Evolutionary conservation across 1,284 basidiomycete species (phyloP).

Genomic region (Blastosporella zonata): DNA sequence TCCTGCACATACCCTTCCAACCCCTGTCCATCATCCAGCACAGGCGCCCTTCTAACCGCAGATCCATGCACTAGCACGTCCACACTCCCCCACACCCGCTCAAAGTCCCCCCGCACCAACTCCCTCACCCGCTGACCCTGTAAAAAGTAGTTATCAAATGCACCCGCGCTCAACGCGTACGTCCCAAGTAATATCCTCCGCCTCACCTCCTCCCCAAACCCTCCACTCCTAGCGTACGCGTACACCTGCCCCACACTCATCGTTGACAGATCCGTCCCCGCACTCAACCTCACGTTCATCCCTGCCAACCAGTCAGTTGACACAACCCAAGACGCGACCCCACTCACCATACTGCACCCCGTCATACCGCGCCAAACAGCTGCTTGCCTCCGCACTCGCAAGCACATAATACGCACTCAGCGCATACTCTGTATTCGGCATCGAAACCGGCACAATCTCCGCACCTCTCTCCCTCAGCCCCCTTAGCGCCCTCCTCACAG

Average conservation of each 20-base stretch:
- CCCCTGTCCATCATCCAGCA: slow-evolving; percentile 33
- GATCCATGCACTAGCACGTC: slow-evolving; percentile 88
- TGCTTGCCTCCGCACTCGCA: slow-evolving; percentile 92
- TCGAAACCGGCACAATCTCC: slow-evolving; percentile 66
- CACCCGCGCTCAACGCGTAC: slow-evolving; percentile 88
- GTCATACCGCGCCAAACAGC: slow-evolving; percentile 89
- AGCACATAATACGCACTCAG: slow-evolving; percentile 95
- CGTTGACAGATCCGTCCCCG: slow-evolving; percentile 41
- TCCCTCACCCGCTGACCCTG: slow-evolving; percentile 84
- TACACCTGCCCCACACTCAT: slow-evolving; percentile 44
- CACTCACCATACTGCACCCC: slow-evolving; percentile 70
- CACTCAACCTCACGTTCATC: slow-evolving; percentile 41
- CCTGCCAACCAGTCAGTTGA: slow-evolving; percentile 36
- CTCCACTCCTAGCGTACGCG: slow-evolving; percentile 56
- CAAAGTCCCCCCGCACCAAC: slow-evolving; percentile 73
- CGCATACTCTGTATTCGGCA: slow-evolving; percentile 77
- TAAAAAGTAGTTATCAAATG: slow-evolving; percentile 95
- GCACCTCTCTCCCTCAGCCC: slow-evolving; percentile 64
- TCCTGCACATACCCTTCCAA: slow-evolving; percentile 83
- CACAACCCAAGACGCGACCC: not conserved
- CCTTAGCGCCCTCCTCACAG: slow-evolving; percentile 48
- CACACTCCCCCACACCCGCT: slow-evolving; percentile 68
- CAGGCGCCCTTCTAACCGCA: slow-evolving; percentile 76
- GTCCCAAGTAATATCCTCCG: slow-evolving; percentile 91
- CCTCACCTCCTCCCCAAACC: slow-evolving; percentile 85